A percentile compares a stretch with the other conserved stretches of the same genome.
Conservation (phyloP, 2,329 filamentous ascomycete species). For the Fusarium denticulatum region DNA sequence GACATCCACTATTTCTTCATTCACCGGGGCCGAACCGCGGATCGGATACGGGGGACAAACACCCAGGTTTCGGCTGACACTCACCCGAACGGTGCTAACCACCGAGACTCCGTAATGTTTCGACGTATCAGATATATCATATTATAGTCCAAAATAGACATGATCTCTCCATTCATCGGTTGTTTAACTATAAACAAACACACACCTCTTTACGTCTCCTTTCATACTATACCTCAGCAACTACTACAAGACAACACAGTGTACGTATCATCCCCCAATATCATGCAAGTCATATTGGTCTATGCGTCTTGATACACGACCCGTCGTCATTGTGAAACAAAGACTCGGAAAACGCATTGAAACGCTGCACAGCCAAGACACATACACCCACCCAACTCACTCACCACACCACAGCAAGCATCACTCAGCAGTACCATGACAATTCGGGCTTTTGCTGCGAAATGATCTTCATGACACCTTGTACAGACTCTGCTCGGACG, state of each 20-base stretch:
- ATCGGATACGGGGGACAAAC: constrained; percentile 14
- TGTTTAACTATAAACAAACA: not conserved
- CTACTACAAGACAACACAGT: not conserved
- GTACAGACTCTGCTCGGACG: constrained; percentile 14
- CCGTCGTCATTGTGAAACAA: constrained; percentile 27
- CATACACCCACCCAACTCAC: constrained; percentile 4
- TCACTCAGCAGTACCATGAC: constrained; percentile 12
- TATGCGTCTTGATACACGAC: not conserved
- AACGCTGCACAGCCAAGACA: constrained; percentile 14
- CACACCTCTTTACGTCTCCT: not conserved
- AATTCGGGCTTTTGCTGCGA: constrained; percentile 33
- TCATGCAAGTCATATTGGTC: constrained; percentile 13
- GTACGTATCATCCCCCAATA: not conserved
- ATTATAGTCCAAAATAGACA: not conserved
- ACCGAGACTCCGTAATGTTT: not conserved
- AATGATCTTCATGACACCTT: constrained; percentile 18
- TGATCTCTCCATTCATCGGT: not conserved
- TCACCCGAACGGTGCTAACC: not conserved
- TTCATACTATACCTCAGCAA: not conserved
- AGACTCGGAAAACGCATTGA: constrained; percentile 24
- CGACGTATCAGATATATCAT: not conserved
- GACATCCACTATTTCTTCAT: constrained; percentile 2
- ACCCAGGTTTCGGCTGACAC: constrained; percentile 7
- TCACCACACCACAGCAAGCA: not conserved
- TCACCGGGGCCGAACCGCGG: constrained; percentile 27